Conservation (phyloP, 1,284 basidiomycete species). For the Anthracocystis setariae region DNA sequence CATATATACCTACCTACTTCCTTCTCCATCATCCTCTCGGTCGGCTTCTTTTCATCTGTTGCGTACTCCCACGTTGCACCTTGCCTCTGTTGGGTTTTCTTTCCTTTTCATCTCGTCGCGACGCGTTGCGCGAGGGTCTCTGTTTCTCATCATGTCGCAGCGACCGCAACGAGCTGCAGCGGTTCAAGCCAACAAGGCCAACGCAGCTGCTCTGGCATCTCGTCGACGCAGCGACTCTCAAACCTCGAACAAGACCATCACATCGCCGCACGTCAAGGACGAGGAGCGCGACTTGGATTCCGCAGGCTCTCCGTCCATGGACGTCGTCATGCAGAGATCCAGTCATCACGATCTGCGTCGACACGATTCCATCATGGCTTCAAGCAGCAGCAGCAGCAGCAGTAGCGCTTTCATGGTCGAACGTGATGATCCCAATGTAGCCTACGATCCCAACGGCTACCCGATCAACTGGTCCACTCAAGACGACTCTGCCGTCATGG, state of each 20-base stretch:
- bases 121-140: no score
- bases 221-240: conserved; percentile 35
- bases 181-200: conserved; percentile 35
- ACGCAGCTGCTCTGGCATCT: conserved; percentile 19
- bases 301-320: conserved; percentile 27
- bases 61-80: neutral
- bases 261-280: conserved; percentile 20
- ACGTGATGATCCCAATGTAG: conserved; percentile 3
- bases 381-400: no score
- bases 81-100: conserved; percentile 12
- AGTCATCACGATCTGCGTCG: conserved; percentile 31
- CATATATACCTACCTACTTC: neutral
- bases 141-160: conserved; percentile 20
- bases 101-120: neutral
- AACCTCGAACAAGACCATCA: conserved; percentile 28
- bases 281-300: conserved; percentile 19
- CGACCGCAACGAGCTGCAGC: conserved; percentile 42
- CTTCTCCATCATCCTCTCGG: neutral
- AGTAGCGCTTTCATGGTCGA: neutral
- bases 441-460: conserved; percentile 8
- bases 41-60: conserved; percentile 4
- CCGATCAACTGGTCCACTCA: conserved; percentile 22
- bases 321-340: conserved; percentile 31
- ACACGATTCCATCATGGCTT: conserved; percentile 1
- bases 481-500: conserved; percentile 10